Evolutionary conservation across 352 stramenopile species (phyloP).

Genomic region (Halophytophthora polymorphica): DNA sequence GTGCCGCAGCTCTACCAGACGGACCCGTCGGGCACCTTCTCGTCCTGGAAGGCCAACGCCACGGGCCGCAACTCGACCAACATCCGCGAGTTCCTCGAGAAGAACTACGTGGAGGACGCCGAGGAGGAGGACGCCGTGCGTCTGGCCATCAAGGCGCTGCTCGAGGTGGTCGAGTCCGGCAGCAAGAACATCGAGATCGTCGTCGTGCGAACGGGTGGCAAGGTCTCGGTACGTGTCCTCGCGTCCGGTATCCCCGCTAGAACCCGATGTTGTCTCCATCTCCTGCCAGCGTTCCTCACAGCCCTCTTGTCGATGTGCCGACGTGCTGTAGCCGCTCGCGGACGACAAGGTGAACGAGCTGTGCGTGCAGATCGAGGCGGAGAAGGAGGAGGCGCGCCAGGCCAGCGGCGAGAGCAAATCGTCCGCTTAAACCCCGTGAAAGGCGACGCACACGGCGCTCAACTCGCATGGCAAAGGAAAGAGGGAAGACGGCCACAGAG

Average conservation of each 20-base stretch:
- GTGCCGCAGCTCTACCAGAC: constrained; percentile 97
- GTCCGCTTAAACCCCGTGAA: constrained; percentile 38
- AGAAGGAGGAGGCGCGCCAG: constrained; percentile 78
- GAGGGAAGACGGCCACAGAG: constrained; percentile 7
- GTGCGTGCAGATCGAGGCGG: constrained; percentile 76
- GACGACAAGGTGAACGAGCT: constrained; percentile 81
- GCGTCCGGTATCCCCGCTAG: not conserved
- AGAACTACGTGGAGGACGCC: constrained; percentile 94
- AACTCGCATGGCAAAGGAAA: constrained; percentile 9
- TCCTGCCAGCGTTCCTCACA: not conserved
- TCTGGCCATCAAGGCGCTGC: constrained; percentile 93
- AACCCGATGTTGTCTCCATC: not conserved
- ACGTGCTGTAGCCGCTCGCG: constrained; percentile 41
- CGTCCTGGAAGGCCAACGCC: constrained; percentile 97
- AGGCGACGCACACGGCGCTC: constrained; percentile 9
- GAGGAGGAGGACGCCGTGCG: constrained; percentile 90
- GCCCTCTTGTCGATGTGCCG: not conserved
- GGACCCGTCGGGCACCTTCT: constrained; percentile 97
- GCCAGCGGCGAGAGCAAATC: constrained; percentile 75
- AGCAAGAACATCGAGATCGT: constrained; percentile 99
- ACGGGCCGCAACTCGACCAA: constrained; percentile 97
- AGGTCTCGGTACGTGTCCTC: constrained; percentile 53
- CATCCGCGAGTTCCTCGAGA: constrained; percentile 98
- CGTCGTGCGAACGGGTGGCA: constrained; percentile 81
- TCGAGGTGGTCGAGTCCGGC: constrained; percentile 98